Percentiles rank a stretch among this genome's conserved stretches.
These are phyloP conservation scores for Colletotrichum sp. DNA, from an alignment of 2,329 filamentous ascomycete genomes.

Conservation along the genomic window DNA sequence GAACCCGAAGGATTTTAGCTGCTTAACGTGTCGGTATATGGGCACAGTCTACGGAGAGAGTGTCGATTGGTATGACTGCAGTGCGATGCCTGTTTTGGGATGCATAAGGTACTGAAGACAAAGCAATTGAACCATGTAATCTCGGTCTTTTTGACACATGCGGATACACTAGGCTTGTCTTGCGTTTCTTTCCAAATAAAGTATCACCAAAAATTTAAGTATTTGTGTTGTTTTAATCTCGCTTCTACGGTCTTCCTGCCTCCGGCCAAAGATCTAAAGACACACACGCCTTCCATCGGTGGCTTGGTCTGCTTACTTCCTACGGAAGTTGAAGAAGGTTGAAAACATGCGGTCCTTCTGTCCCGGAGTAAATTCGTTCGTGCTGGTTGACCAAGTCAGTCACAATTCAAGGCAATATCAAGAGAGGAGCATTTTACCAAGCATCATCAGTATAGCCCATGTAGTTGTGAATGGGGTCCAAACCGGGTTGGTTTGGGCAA, in stretches of 20 bases:
- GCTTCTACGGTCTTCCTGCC: background rate
- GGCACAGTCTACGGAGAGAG: background rate
- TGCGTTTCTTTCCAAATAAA: background rate
- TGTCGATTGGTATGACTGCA: background rate
- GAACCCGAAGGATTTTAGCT: background rate
- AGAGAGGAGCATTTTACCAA: background rate
- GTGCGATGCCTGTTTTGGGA: background rate
- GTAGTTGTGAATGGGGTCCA: slow-evolving; percentile 28
- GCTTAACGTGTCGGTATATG: background rate
- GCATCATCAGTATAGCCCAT: slow-evolving; percentile 39
- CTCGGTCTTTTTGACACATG: background rate
- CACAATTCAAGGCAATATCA: background rate
- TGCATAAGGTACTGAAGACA: background rate
- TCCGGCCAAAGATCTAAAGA: rapidly evolving
- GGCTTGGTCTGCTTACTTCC: background rate
- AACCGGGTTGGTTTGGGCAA: slow-evolving; percentile 24
- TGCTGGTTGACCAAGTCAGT: background rate
- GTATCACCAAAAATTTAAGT: background rate
- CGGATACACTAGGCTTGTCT: background rate
- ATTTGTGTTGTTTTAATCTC: background rate
- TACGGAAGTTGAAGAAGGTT: slow-evolving; percentile 9
- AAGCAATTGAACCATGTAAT: background rate
- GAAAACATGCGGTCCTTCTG: slow-evolving; percentile 42
- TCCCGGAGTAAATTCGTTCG: slow-evolving; percentile 44
- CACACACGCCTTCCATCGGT: background rate